Percentiles rank a stretch among this genome's conserved stretches.
phyloP scores from a whole-genome alignment of 768 basidiomycete species.

The Psilocybe cyanescens region DNA sequence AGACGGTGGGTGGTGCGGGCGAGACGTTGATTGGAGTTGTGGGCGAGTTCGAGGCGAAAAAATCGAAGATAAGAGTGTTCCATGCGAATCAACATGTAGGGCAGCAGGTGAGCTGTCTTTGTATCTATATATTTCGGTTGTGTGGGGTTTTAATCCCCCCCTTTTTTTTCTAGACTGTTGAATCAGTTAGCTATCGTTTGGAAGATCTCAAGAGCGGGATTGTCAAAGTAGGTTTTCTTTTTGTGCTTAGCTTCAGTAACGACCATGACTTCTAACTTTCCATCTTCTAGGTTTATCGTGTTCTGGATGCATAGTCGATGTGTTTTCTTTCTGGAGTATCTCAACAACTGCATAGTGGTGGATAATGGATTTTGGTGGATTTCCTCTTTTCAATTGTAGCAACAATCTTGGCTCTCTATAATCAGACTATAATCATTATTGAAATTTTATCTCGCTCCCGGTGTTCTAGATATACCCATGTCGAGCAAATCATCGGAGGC shows the following conservation, averaged over 20 bases:
- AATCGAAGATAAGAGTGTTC: conserved; percentile 82
- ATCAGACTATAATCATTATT: neutral
- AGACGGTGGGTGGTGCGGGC: conserved; percentile 46
- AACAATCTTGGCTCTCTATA: neutral
- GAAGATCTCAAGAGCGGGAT: conserved; percentile 88
- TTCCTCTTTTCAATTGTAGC: conserved; percentile 6
- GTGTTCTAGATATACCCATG: neutral
- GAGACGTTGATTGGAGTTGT: conserved; percentile 76
- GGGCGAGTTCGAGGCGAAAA: conserved; percentile 84
- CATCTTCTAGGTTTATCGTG: conserved; percentile 39
- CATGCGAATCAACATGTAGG: conserved; percentile 89
- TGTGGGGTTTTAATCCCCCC: no score
- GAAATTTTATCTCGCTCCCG: no score
- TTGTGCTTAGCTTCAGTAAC: neutral
- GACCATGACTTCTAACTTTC: neutral
- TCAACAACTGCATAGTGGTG: neutral
- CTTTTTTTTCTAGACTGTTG: conserved; percentile 50
- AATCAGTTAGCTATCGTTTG: conserved; percentile 82
- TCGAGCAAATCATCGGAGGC: neutral
- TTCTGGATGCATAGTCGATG: conserved; percentile 36
- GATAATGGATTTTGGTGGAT: neutral
- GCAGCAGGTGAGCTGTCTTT: conserved; percentile 62
- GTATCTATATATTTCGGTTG: conserved; percentile 4
- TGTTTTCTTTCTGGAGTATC: conserved; percentile 34
- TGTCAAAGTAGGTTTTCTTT: conserved; percentile 60